These are phyloP conservation scores for Chlorencoelia australis DNA, from an alignment of 2,329 filamentous ascomycete genomes.

Conservation along the genomic window DNA sequence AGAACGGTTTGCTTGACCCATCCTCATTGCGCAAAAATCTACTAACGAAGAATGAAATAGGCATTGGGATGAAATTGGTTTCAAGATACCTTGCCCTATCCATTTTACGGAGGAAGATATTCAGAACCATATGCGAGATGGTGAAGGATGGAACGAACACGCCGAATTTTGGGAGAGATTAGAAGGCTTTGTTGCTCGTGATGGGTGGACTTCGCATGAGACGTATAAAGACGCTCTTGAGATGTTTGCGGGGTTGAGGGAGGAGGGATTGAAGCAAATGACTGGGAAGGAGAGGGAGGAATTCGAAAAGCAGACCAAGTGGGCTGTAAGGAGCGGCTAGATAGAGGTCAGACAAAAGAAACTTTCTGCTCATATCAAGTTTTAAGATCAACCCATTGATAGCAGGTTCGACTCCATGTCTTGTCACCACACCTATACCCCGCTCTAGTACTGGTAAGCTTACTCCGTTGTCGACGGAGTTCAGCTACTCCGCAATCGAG, in stretches of 20 bases:
- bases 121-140: conserved; percentile 16
- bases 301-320: conserved; percentile 27
- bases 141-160: conserved; percentile 24
- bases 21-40: conserved; percentile 1
- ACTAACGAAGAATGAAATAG: conserved; percentile 15
- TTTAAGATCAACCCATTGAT: too few species aligned
- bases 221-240: conserved; percentile 28
- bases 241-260: conserved; percentile 28
- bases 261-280: conserved; percentile 25
- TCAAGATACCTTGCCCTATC: conserved; percentile 24
- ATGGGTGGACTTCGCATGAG: conserved; percentile 30
- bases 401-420: too few species aligned
- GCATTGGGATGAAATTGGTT: conserved; percentile 26
- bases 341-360: too few species aligned
- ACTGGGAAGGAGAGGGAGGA: conserved; percentile 24
- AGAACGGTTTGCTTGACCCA: conserved; percentile 10
- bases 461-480: too few species aligned
- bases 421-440: too few species aligned
- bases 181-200: conserved; percentile 27
- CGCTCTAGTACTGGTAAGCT: too few species aligned
- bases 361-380: too few species aligned
- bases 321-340: conserved; percentile 14
- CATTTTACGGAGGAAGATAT: conserved; percentile 16
- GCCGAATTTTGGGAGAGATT: conserved; percentile 30
- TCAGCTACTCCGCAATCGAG: too few species aligned